A percentile compares a stretch with the other conserved stretches of the same genome.
These are phyloP conservation scores for Scalesia atractyloides DNA, from an alignment of 129 eudicot genomes.

Conservation along the genomic window DNA sequence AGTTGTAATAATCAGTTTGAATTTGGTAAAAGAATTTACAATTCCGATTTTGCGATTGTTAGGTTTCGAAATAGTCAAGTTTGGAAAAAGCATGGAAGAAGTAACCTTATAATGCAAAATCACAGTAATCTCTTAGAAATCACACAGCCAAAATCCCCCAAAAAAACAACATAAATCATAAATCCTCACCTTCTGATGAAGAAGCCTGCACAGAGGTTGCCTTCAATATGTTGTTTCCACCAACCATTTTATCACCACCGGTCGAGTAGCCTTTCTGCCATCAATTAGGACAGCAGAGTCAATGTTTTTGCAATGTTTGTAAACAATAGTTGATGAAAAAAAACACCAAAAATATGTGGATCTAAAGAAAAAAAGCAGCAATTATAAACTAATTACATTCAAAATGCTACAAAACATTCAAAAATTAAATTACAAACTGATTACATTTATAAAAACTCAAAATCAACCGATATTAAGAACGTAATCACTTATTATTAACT, in stretches of 20 bases:
- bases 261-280: slow-evolving; percentile 48
- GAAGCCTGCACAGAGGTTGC: slow-evolving; percentile 50
- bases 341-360: too few relatives aligned
- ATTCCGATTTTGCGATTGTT: too few relatives aligned
- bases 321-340: not conserved
- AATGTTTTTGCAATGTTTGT: too few relatives aligned
- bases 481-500: too few relatives aligned
- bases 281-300: not conserved
- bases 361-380: not conserved
- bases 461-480: not conserved
- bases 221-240: slow-evolving; percentile 47
- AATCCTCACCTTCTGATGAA: slow-evolving; percentile 41
- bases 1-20: too few relatives aligned
- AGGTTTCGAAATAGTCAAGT: not conserved
- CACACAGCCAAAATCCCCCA: not conserved
- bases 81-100: not conserved
- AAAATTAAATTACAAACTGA: not conserved
- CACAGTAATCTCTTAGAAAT: too few relatives aligned
- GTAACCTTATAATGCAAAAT: not conserved
- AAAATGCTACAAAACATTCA: not conserved
- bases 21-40: too few relatives aligned
- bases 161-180: not conserved
- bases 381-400: too few relatives aligned
- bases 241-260: slow-evolving; percentile 34
- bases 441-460: too few relatives aligned